Evolutionary conservation across 768 basidiomycete genomes (phyloP).

Genomic region (Psilocybe subaeruginosa): DNA sequence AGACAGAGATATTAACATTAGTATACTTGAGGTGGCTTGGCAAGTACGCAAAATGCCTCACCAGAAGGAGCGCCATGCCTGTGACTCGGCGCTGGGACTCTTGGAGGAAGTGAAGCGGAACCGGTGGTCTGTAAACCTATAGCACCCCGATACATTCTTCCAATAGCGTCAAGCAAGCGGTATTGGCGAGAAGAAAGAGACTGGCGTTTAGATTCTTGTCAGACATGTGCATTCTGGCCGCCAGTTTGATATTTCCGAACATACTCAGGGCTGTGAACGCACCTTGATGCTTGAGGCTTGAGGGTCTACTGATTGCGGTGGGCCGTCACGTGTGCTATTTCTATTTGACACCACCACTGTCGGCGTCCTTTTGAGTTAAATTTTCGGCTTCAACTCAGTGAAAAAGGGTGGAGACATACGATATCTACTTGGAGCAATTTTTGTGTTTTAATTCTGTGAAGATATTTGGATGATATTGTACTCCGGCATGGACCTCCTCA

Average conservation of each 20-base stretch:
- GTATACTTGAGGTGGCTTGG: neutral
- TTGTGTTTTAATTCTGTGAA: no score
- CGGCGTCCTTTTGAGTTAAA: no score
- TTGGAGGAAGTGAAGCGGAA: conserved; percentile 19
- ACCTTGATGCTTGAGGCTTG: no score
- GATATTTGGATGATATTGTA: no score
- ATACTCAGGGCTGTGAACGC: no score
- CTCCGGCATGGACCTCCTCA: neutral
- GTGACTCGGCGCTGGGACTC: conserved; percentile 35
- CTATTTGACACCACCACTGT: no score
- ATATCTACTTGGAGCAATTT: no score
- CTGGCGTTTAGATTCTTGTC: neutral
- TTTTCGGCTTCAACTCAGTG: no score
- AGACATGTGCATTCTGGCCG: neutral
- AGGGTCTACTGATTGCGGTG: no score
- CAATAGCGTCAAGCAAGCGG: neutral
- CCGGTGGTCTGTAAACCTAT: neutral
- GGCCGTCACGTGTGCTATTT: no score
- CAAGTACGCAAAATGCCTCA: conserved; percentile 20
- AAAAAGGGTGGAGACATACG: no score
- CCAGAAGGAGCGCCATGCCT: conserved; percentile 46
- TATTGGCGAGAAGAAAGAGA: neutral
- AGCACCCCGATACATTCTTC: neutral
- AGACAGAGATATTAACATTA: neutral
- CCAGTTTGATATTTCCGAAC: neutral